Evolutionary conservation across 257 asterid species (phyloP).

Genomic region (Solanum etuberosum): DNA sequence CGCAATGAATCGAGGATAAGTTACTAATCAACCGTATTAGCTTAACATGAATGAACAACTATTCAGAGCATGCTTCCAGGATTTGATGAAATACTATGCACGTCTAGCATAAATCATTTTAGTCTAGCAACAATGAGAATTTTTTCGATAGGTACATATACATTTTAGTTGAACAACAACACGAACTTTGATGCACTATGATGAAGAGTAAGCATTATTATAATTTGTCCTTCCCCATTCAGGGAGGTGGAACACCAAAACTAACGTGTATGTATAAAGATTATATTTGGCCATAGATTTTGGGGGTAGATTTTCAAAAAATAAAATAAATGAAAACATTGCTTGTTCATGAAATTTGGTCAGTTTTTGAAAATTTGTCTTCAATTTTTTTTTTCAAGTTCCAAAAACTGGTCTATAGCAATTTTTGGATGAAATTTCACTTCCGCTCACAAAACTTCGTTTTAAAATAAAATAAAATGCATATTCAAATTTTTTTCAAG

Average conservation of each 20-base stretch:
- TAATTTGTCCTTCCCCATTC: neutral
- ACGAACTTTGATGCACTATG: neutral
- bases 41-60: neutral
- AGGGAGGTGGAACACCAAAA: neutral
- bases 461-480: too few relatives aligned
- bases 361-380: too few relatives aligned
- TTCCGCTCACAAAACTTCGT: neutral
- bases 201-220: neutral
- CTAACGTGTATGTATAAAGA: neutral
- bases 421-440: neutral
- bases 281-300: neutral
- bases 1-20: neutral
- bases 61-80: neutral
- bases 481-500: neutral
- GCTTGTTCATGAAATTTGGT: neutral
- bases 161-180: neutral
- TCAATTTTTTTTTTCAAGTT: neutral
- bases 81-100: neutral
- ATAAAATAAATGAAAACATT: too few relatives aligned
- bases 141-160: neutral
- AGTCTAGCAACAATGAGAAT: neutral
- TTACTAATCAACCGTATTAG: neutral
- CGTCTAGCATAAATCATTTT: neutral
- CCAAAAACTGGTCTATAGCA: neutral
- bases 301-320: neutral